Evolutionary conservation across 352 stramenopile species (phyloP), one percentile per base, ranked within the genome.

Genomic region (Phytophthora multivora): DNA sequence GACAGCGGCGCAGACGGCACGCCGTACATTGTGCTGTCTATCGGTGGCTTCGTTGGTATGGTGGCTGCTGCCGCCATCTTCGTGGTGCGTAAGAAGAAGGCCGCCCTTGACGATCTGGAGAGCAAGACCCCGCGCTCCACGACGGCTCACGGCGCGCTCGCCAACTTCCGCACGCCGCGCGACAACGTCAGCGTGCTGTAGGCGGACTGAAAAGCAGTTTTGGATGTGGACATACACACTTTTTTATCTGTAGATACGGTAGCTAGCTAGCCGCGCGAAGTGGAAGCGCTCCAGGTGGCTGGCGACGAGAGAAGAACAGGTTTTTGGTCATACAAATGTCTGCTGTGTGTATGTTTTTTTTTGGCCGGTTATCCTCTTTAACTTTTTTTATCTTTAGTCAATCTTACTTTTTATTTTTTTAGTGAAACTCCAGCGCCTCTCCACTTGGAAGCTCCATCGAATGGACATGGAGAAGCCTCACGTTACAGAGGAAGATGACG

Each of bases 1-100:
- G 10, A 13, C 0, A 45, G 51, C 0, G 35, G 19, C n/a, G 21
- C 25, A 18, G 66, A 36, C 10, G 51, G 57, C n/a, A 36, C 76
- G 0, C 66, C 63, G 19, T 59, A 73, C 15, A 61, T 86, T 58
- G 61, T 91, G 8, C 4, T 81, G 18, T 28, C 58, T 13, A 41
- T 82, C 3, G 49, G 81, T n/a, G 59, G 63, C 0, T 70, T 49
- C 5, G 77, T 76, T 0, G 77, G 66, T 35, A 66, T 80, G 21
- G 71, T 89, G 13, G 82, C 82, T 8, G 82, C 47, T 5, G 71
- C 61, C 0, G 79, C 70, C 23, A 88, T 91, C 61, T 66, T 91
- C 10, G 79, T 78, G 0, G 53, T 89, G 33, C 81, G 82, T 52
- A 80, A 83, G 76, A 91, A 91, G 73, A 88, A 91, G 74, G 49